Conservation (phyloP, 768 basidiomycete species). For the Naganishia antarctica region DNA sequence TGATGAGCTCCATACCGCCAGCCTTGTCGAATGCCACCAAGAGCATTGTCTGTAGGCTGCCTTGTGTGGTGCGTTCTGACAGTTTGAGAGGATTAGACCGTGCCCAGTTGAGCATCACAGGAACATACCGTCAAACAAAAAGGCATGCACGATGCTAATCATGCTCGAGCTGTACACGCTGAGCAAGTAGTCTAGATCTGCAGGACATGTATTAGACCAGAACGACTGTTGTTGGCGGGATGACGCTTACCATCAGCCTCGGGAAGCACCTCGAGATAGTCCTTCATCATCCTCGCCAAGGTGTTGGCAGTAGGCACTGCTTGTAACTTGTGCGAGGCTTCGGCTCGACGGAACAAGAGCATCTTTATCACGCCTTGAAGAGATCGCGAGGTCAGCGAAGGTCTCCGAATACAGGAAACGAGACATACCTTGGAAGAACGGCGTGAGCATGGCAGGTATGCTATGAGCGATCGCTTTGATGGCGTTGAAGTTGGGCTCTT, state of each 20-base stretch:
- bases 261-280: slow-evolving; percentile 57
- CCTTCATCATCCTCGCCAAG: slow-evolving; percentile 67
- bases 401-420: neutral
- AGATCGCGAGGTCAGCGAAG: neutral
- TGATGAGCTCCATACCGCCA: slow-evolving; percentile 58
- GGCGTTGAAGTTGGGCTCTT: slow-evolving; percentile 27
- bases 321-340: slow-evolving; percentile 63
- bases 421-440: slow-evolving; percentile 29
- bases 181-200: slow-evolving; percentile 13
- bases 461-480: slow-evolving; percentile 25
- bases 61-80: slow-evolving; percentile 69
- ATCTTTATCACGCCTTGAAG: slow-evolving; percentile 28
- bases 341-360: slow-evolving; percentile 28
- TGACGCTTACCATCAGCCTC: slow-evolving; percentile 56
- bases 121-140: slow-evolving; percentile 12
- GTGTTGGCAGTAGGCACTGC: slow-evolving; percentile 64
- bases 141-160: slow-evolving; percentile 9
- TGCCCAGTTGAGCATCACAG: slow-evolving; percentile 3
- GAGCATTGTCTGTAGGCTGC: slow-evolving; percentile 74
- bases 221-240: too few relatives aligned
- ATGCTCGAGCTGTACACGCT: slow-evolving; percentile 16
- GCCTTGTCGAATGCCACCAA: slow-evolving; percentile 66
- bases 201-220: neutral
- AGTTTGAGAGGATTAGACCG: slow-evolving; percentile 4
- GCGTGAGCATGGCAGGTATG: slow-evolving; percentile 30